phyloP scores from a whole-genome alignment of 148 eudicot species.

The Rhododendron ovatum region DNA sequence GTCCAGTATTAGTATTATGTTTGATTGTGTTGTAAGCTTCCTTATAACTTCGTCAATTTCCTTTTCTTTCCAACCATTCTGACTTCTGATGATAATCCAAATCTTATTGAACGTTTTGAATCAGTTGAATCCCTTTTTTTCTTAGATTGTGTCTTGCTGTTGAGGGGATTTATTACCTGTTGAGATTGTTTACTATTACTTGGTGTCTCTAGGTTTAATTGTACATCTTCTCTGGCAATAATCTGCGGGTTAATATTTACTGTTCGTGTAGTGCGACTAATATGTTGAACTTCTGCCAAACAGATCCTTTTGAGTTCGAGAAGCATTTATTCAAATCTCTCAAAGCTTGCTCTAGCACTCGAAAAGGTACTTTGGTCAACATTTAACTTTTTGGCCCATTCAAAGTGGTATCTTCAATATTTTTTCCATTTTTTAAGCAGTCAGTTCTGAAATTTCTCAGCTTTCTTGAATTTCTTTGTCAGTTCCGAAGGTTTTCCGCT shows the following conservation, averaged over 20 bases:
- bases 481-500: not conserved
- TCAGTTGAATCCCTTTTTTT: not conserved
- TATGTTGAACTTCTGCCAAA: constrained; percentile 4
- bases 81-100: not conserved
- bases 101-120: not conserved
- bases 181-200: not conserved
- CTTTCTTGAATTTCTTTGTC: not conserved
- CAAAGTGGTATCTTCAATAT: not conserved
- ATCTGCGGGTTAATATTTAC: not conserved
- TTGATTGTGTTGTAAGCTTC: constrained; percentile 4
- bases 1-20: not conserved
- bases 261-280: not conserved
- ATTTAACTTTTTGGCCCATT: not conserved
- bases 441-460: not conserved
- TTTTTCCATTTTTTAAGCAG: not conserved
- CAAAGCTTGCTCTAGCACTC: constrained; percentile 79
- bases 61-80: not conserved
- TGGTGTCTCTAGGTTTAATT: not conserved
- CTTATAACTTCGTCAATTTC: not conserved
- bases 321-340: constrained; percentile 67
- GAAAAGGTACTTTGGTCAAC: constrained; percentile 55
- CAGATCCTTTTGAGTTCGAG: constrained; percentile 68
- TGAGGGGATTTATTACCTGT: constrained; percentile 1
- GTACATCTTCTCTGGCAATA: not conserved
- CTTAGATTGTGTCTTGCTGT: not conserved